Base-by-base conservation (phyloP, 305 asterid species). In the Nicotiana rustica region DNA sequence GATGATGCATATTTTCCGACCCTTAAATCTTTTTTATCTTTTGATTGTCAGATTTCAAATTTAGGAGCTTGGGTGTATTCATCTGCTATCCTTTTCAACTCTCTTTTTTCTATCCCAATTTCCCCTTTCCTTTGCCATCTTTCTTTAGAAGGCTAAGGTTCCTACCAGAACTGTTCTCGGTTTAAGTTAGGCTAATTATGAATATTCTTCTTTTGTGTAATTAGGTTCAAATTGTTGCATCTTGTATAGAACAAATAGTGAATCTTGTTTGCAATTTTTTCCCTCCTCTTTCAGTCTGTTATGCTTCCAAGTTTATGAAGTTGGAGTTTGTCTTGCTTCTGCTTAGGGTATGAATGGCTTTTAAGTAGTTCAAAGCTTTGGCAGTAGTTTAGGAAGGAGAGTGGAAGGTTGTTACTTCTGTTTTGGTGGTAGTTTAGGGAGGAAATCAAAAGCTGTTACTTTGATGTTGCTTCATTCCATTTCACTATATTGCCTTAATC, bases 201-300 rank as follows among this genome's bases (percentile, higher is more conserved):
- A 2, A 49, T 73, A 7, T 73, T 73, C 79, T 73, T 49, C 79
- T 49, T 49, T 49, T 49, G 17, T 49, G 61, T 73, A 73, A 25
- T 49, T 73, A 49, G 62, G 64, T 73, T 73, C 79, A 49, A 49
- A 25, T 73, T 49, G 62, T 49, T 73, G 79, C 79, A 49, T 25
- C 79, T 73, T 73, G 64, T 49, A 25, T 49, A 36, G 79, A 49
- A 73, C 21, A 49, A 60, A 13, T 73, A 14, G 15, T 49, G 79
- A 49, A 25, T 73, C 41, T 25, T 73, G 25, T 49, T 49, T 49
- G 64, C 6, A 6, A 73, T 49, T 49, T 7, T 73, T 38, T 44
- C 44, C 44, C 41, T 49, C 57, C 57, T 25, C 25, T 73, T 44
- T 47, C 41, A 7, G 55, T 73, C 15, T 47, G 44, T 73, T 21